phyloP scores from a whole-genome alignment of 352 stramenopile species.

The Phytophthora citrophthora region DNA sequence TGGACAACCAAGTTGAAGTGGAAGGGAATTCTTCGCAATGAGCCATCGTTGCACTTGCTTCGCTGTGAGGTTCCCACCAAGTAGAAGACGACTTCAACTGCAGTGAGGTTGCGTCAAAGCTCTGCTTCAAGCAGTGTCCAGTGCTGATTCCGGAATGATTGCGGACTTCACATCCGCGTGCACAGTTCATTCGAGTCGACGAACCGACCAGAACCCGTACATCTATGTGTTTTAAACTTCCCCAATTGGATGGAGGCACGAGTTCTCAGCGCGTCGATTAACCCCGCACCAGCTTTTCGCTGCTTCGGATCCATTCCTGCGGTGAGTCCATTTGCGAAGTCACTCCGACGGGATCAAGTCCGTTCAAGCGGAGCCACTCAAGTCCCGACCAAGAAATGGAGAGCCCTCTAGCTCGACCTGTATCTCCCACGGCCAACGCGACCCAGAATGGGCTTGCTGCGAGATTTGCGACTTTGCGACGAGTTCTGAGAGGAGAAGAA shows the following conservation, averaged over 20 bases:
- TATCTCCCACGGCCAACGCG: constrained; percentile 9
- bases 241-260: constrained; percentile 23
- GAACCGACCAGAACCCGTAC: constrained; percentile 12
- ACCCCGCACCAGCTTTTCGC: background rate
- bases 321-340: constrained; percentile 10
- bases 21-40: no score
- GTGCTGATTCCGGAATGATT: constrained; percentile 16
- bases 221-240: constrained; percentile 1
- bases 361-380: background rate
- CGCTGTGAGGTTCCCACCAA: no score
- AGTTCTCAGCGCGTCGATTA: constrained; percentile 11
- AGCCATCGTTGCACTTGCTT: no score
- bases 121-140: no score
- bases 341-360: constrained; percentile 2
- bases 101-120: no score
- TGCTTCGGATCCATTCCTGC: constrained; percentile 7
- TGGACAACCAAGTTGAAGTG: no score
- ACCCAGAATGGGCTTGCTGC: background rate
- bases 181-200: constrained; percentile 22
- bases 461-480: constrained; percentile 17
- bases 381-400: constrained; percentile 17
- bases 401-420: constrained; percentile 14
- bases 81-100: no score
- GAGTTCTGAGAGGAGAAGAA: constrained; percentile 37
- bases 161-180: constrained; percentile 15